phyloP scores from a whole-genome alignment of 768 basidiomycete genomes.

The Lactifluus subvellereus region DNA sequence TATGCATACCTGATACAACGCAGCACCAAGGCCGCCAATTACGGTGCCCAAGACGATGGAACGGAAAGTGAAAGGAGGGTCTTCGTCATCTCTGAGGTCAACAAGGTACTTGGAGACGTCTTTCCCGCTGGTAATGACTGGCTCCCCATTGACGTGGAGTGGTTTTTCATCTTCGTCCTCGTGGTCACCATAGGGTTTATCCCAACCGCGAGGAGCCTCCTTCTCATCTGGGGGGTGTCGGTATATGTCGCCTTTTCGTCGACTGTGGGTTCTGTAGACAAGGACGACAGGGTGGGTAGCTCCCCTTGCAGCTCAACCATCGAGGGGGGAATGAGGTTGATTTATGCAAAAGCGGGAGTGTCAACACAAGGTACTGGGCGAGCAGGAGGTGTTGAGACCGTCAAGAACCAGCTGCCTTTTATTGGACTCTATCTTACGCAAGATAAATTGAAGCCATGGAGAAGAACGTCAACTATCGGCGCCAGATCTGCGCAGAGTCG shows the following conservation, averaged over 20 bases:
- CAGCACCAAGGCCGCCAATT: constrained; percentile 54
- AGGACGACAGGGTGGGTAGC: neutral
- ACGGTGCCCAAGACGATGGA: constrained; percentile 51
- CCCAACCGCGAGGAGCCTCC: neutral
- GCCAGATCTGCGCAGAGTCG: neutral
- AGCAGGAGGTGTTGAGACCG: neutral
- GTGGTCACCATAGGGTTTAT: neutral
- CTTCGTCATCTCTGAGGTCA: constrained; percentile 53
- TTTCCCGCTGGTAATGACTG: constrained; percentile 33
- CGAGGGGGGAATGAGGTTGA: neutral
- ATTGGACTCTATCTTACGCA: neutral
- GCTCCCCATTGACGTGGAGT: constrained; percentile 21
- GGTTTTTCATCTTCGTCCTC: constrained; percentile 4
- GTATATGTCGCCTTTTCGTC: neutral
- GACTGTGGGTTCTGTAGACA: neutral
- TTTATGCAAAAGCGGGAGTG: neutral
- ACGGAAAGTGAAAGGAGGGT: constrained; percentile 49
- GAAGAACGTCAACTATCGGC: neutral
- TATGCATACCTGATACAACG: constrained; percentile 44
- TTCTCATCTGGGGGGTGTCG: neutral
- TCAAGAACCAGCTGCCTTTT: neutral
- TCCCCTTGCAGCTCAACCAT: neutral
- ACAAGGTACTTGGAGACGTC: constrained; percentile 53
- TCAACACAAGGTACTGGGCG: neutral
- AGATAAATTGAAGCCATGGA: neutral